Conservation (phyloP, 257 asterid genomes). For the Fraxinus excelsior region DNA sequence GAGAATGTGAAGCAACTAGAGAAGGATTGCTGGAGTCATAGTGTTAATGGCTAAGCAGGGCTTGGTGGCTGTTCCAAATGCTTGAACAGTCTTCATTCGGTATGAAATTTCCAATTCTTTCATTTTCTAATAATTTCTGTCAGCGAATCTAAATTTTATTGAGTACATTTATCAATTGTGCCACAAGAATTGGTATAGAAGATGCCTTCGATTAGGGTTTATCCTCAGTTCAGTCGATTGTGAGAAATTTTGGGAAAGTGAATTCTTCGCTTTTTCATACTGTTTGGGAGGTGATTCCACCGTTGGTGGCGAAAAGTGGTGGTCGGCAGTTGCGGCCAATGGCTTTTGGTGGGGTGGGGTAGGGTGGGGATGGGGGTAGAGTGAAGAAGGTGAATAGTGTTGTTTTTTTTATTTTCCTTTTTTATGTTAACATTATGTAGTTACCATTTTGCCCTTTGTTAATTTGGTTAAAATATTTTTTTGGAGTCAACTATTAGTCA, state of each 20-base stretch:
- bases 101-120: conserved; percentile 13
- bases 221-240: not conserved
- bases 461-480: no score
- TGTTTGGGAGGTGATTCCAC: no score
- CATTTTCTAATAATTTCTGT: not conserved
- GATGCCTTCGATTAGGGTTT: not conserved
- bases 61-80: conserved; percentile 77
- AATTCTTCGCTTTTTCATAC: not conserved
- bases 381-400: no score
- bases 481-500: no score
- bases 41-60: conserved; percentile 44
- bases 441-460: no score
- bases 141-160: not conserved
- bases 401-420: no score
- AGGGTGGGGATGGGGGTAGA: no score
- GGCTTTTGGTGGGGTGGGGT: no score
- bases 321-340: no score
- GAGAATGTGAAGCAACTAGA: conserved; percentile 68
- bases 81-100: conserved; percentile 58
- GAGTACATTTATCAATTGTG: not conserved
- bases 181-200: not conserved
- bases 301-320: no score
- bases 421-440: no score
- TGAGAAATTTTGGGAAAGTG: conserved; percentile 29
- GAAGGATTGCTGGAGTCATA: conserved; percentile 50